Evolutionary conservation across 2,329 filamentous ascomycete species (phyloP), one percentile per base, ranked within the genome.

Genomic region (Dactylellina parvicollis): DNA sequence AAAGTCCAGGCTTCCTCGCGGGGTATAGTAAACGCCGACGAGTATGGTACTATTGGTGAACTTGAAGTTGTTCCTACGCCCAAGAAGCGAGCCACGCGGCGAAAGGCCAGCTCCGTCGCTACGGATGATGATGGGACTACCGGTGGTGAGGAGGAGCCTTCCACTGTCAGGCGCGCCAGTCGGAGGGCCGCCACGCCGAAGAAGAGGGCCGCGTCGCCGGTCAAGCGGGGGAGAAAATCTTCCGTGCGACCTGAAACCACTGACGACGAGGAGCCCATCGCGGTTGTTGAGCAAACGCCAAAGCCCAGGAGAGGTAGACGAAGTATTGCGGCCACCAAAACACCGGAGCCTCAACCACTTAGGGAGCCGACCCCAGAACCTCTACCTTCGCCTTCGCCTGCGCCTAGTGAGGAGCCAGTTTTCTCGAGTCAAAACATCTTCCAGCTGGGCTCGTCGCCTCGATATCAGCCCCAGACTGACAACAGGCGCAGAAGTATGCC

Each of bases 1-100:
- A 87, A 88, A 67, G 93, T 92, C 12, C 92, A 92, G 83, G 88
- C 94, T 73, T 93, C 92, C 1, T 94, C 92, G 80, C 88, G 86
- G 80, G 95, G 96, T 62, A 99, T 99, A 78, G 82, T 88, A 56
- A 86, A 90, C 78, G 86, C 84, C 46, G 86, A 85, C 34, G 72
- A 59, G 26, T 76, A 64, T 12, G 54, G 62, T 30, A 86, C 85
- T 44, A 74, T 74, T 46, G 70, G 70, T 24, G 70, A 74, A 36
- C 69, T 75, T 14, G 59, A 60, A 32, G 59, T 75, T 14, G 70
- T 42, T 40, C 76, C 71, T 20, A 77, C 75, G 9, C 76, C 76
- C 10, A 74, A 76, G 26, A 74, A 69, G 62, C 57, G 70, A n/a
- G 56, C 61, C 84, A 89, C 78, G 84, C 89, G 77, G 81, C 84